These are phyloP conservation scores for Pythium sukuiense DNA, from an alignment of 352 stramenopile genomes.

Conservation along the genomic window DNA sequence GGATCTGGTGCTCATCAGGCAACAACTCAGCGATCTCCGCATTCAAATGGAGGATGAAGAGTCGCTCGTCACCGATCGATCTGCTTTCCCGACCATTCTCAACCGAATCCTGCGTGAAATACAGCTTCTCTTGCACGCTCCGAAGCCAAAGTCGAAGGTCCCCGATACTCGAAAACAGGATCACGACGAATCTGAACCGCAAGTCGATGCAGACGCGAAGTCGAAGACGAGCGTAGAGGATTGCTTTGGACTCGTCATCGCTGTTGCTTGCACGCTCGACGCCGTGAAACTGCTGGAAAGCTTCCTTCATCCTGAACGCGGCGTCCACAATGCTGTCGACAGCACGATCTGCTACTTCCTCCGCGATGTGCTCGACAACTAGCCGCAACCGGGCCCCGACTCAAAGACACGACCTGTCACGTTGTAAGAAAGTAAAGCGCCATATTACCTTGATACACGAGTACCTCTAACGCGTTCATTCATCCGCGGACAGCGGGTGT, in stretches of 20 bases:
- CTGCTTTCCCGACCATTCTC: conserved; percentile 34
- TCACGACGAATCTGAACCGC: background rate
- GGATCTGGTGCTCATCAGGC: conserved; percentile 33
- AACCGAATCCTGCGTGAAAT: conserved; percentile 32
- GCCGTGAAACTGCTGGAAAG: conserved; percentile 45
- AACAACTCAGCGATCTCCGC: conserved; percentile 43
- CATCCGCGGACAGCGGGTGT: conserved; percentile 35
- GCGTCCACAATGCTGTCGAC: conserved; percentile 37
- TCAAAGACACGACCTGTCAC: background rate
- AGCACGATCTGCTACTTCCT: conserved; percentile 76
- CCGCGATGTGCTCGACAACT: conserved; percentile 56
- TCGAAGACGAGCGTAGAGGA: conserved; percentile 25
- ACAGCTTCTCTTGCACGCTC: conserved; percentile 39
- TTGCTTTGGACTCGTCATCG: conserved; percentile 48
- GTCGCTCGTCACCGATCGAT: conserved; percentile 52
- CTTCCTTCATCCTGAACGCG: conserved; percentile 48
- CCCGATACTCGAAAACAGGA: background rate
- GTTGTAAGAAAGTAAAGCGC: background rate
- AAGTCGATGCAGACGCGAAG: background rate
- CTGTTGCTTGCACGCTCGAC: conserved; percentile 47
- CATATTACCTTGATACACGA: conserved; percentile 6
- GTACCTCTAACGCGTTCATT: conserved; percentile 28
- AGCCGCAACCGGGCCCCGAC: background rate
- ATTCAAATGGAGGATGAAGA: conserved; percentile 66
- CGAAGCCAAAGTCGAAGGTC: conserved; percentile 2